These are phyloP conservation scores for Thermomucor indicae-seudaticae DNA, from an alignment of 371 early-diverging fungal species.

Conservation along the genomic window DNA sequence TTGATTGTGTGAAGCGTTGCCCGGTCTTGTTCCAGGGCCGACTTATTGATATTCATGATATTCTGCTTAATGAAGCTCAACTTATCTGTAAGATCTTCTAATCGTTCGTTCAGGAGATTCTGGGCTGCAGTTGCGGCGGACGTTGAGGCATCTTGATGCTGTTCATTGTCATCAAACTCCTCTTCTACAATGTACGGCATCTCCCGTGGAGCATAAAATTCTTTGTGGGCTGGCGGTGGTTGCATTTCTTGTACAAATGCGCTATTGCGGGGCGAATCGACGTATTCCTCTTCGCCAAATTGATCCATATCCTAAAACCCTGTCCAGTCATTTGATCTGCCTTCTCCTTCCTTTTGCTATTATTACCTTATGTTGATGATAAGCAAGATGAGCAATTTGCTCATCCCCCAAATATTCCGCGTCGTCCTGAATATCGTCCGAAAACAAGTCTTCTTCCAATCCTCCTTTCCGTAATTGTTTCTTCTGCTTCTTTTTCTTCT, in stretches of 20 bases:
- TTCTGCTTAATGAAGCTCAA: constrained; percentile 30
- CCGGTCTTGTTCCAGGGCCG: constrained; percentile 11
- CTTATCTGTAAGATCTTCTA: constrained; percentile 38
- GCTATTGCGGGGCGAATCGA: constrained; percentile 8
- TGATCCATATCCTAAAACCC: constrained; percentile 23
- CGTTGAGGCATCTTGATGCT: neutral
- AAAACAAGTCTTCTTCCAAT: constrained; percentile 14
- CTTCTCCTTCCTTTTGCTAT: no score
- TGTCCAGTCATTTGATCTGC: no score
- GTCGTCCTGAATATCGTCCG: constrained; percentile 10
- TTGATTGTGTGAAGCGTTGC: constrained; percentile 16
- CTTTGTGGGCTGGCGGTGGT: constrained; percentile 15
- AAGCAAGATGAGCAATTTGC: constrained; percentile 28
- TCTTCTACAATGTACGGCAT: constrained; percentile 16
- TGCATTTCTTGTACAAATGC: constrained; percentile 30
- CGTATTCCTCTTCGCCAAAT: constrained; percentile 29
- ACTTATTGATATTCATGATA: constrained; percentile 20
- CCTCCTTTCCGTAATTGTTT: constrained; percentile 17
- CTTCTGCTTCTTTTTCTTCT: constrained; percentile 13
- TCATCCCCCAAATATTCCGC: constrained; percentile 43
- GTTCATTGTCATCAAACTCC: constrained; percentile 3
- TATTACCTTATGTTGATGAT: constrained; percentile 8
- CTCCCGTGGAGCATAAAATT: constrained; percentile 27
- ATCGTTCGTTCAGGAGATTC: constrained; percentile 16
- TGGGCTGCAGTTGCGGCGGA: constrained; percentile 16